Conservation (phyloP, 768 basidiomycete species). For the Boletus speciosus region DNA sequence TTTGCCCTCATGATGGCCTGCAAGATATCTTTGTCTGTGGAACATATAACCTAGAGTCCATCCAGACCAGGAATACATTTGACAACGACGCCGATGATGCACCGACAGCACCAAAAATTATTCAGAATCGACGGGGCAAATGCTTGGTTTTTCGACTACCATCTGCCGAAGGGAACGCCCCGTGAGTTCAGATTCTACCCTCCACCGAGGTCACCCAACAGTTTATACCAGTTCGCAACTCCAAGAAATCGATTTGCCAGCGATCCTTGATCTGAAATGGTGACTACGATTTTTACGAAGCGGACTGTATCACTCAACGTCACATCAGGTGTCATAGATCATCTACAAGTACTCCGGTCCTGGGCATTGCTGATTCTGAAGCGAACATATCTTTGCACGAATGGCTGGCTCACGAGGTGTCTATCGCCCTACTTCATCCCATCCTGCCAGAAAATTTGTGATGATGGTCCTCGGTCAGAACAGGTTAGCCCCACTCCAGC, state of each 20-base stretch:
- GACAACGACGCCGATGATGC: constrained; percentile 5
- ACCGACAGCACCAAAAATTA: not conserved
- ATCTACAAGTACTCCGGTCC: constrained; percentile 38
- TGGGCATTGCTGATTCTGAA: constrained; percentile 84
- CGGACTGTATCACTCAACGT: constrained; percentile 9
- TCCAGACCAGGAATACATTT: not conserved
- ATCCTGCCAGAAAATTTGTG: not conserved
- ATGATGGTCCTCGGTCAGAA: constrained; percentile 31
- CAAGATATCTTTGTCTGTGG: constrained; percentile 78
- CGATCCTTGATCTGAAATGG: constrained; percentile 96
- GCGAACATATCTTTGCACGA: constrained; percentile 67
- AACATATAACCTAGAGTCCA: constrained; percentile 76
- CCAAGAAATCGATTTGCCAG: constrained; percentile 71
- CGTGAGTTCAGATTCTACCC: constrained; percentile 33
- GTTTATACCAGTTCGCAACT: constrained; percentile 45
- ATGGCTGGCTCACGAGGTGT: constrained; percentile 50
- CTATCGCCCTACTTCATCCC: not conserved
- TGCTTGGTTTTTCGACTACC: constrained; percentile 64
- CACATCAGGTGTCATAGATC: constrained; percentile 56
- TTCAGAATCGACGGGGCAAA: constrained; percentile 59
- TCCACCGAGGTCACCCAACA: not conserved
- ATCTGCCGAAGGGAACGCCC: constrained; percentile 24
- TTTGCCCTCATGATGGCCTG: constrained; percentile 67
- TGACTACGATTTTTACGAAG: constrained; percentile 28
- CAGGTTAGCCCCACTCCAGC: constrained; percentile 37